phyloP scores from a whole-genome alignment of 345 rosid species.

The Salix caprea region DNA sequence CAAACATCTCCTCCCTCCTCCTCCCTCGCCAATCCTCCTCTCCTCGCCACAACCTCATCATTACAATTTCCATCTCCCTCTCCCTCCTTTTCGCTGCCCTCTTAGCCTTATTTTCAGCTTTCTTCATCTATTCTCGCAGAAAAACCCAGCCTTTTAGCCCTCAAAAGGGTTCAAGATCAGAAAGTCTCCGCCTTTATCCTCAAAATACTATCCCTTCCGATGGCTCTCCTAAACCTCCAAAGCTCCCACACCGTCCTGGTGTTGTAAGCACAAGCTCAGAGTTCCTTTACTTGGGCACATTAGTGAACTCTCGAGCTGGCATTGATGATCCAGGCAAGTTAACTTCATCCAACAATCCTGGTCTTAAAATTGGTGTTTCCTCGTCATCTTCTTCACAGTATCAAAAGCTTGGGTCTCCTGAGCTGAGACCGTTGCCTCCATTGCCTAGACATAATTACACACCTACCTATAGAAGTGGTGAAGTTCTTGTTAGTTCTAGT shows the following conservation, averaged over 20 bases:
- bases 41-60: constrained; percentile 18
- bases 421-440: constrained; percentile 88
- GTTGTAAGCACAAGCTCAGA: constrained; percentile 53
- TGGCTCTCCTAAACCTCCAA: constrained; percentile 32
- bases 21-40: constrained; percentile 41
- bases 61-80: constrained; percentile 46
- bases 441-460: constrained; percentile 51
- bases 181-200: constrained; percentile 66
- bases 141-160: constrained; percentile 14
- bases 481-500: constrained; percentile 25
- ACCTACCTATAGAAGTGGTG: constrained; percentile 41
- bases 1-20: constrained; percentile 79
- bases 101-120: constrained; percentile 37
- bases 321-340: constrained; percentile 31
- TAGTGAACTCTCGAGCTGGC: constrained; percentile 42
- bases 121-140: constrained; percentile 42
- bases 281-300: constrained; percentile 83
- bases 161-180: constrained; percentile 43
- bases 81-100: constrained; percentile 52
- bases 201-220: constrained; percentile 61
- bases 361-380: constrained; percentile 43
- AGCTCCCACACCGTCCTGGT: constrained; percentile 23
- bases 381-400: constrained; percentile 33
- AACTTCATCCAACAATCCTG: constrained; percentile 27
- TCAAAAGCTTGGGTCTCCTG: constrained; percentile 77